A percentile compares a stretch with the other conserved stretches of the same genome.
phyloP scores from a whole-genome alignment of 2,329 filamentous ascomycete genomes.

The Hypoxylon sp. region DNA sequence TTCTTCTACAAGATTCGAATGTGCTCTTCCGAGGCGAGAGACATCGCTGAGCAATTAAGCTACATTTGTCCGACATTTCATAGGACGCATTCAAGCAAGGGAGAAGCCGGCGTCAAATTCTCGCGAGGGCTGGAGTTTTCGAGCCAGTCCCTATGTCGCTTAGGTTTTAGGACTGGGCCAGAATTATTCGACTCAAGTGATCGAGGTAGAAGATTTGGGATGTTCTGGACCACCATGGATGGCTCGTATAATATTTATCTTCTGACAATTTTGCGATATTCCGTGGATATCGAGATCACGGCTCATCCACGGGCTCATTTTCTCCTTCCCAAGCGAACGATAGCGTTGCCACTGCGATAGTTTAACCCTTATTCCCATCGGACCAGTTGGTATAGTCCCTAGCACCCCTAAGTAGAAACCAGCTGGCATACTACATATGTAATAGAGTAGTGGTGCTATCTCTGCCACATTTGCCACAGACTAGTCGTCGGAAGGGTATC shows the following conservation, averaged over 20 bases:
- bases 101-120: constrained; percentile 13
- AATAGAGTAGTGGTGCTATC: constrained; percentile 3
- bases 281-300: constrained; percentile 11
- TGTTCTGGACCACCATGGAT: constrained; percentile 29
- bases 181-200: constrained; percentile 14
- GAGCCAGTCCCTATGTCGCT: constrained; percentile 6
- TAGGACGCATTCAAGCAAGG: constrained; percentile 28
- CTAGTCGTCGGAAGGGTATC: constrained; percentile 25
- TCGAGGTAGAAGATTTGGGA: constrained; percentile 19
- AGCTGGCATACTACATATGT: constrained; percentile 8
- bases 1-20: constrained; percentile 38
- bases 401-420: background rate
- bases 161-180: constrained; percentile 6
- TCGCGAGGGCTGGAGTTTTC: constrained; percentile 11
- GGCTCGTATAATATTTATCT: constrained; percentile 12
- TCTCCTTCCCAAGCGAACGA: constrained; percentile 33
- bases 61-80: constrained; percentile 1
- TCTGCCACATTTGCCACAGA: constrained; percentile 21
- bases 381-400: constrained; percentile 9
- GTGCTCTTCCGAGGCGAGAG: constrained; percentile 22
- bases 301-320: constrained; percentile 1
- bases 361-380: constrained; percentile 17
- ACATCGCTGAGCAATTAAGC: constrained; percentile 24
- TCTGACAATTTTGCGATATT: background rate
- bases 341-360: constrained; percentile 26